Evolutionary conservation across 2,329 filamentous ascomycete species (phyloP).

Genomic region (Alternaria gansuensis): DNA sequence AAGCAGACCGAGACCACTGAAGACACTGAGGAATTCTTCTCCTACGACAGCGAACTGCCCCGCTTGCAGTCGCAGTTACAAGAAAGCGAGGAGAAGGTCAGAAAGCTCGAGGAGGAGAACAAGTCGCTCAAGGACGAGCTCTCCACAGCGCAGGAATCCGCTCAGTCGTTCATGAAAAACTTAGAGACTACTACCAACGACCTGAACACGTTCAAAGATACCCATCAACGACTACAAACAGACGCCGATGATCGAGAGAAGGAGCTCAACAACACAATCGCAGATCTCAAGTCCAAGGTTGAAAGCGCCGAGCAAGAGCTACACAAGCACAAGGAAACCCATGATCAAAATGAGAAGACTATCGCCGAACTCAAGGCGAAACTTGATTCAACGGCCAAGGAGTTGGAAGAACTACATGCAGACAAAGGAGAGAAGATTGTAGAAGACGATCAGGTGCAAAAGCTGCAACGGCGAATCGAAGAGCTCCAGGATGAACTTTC

Average conservation of each 20-base stretch:
- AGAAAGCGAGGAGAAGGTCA: constrained; percentile 74
- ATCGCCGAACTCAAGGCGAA: constrained; percentile 47
- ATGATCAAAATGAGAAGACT: constrained; percentile 56
- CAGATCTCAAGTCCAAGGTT: constrained; percentile 43
- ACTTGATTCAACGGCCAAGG: constrained; percentile 53
- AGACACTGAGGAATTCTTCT: constrained; percentile 81
- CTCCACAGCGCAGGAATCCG: constrained; percentile 73
- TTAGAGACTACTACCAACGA: constrained; percentile 74
- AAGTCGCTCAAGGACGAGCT: constrained; percentile 74
- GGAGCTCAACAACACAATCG: constrained; percentile 39
- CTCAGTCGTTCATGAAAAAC: constrained; percentile 60
- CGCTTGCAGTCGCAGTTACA: constrained; percentile 79
- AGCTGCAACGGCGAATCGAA: constrained; percentile 41
- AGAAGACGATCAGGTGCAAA: constrained; percentile 40
- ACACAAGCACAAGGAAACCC: constrained; percentile 52
- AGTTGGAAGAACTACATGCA: constrained; percentile 59
- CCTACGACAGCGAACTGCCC: constrained; percentile 86
- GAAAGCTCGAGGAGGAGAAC: constrained; percentile 74
- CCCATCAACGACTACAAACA: constrained; percentile 55
- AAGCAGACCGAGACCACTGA: constrained; percentile 44
- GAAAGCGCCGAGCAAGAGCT: constrained; percentile 58
- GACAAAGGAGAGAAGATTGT: constrained; percentile 45
- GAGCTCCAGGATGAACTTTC: constrained; percentile 46
- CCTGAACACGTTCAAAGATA: constrained; percentile 64
- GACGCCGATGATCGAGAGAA: constrained; percentile 46